Evolutionary conservation across 225 moss, liverwort and hornwort genomes (phyloP).

Genomic region (Physcomitrellopsis africana): DNA sequence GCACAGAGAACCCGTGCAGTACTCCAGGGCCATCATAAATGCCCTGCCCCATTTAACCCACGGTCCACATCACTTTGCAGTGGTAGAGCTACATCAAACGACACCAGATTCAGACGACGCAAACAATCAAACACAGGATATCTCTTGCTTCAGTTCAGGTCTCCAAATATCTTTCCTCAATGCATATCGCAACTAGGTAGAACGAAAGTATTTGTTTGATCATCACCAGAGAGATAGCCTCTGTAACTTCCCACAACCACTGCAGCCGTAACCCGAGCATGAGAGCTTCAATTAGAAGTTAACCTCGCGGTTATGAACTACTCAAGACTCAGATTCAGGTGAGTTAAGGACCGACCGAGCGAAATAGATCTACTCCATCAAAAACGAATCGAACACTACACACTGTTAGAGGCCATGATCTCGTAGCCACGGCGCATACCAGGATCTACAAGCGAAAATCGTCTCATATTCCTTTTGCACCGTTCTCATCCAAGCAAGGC

Average conservation of each 20-base stretch:
- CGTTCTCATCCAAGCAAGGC: not conserved
- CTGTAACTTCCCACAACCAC: too few species aligned
- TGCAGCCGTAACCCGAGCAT: too few species aligned
- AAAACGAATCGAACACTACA: not conserved
- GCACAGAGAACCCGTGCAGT: slow-evolving; percentile 44
- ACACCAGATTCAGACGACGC: too few species aligned
- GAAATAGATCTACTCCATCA: too few species aligned
- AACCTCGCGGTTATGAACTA: too few species aligned
- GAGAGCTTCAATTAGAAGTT: too few species aligned
- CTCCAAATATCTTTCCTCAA: slow-evolving; percentile 4
- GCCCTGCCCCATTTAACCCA: slow-evolving; percentile 10
- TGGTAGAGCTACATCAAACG: too few species aligned
- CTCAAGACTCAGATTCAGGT: too few species aligned
- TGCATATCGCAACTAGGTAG: not conserved
- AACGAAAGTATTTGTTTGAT: slow-evolving; percentile 15
- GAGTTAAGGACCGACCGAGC: too few species aligned
- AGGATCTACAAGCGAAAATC: not conserved
- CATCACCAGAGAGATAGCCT: not conserved
- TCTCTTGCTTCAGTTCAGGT: not conserved
- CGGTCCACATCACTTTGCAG: not conserved
- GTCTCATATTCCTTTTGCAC: not conserved
- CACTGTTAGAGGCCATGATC: not conserved
- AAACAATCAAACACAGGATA: too few species aligned
- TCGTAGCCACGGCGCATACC: not conserved
- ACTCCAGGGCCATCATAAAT: slow-evolving; percentile 22